Evolutionary conservation across 1,284 basidiomycete species (phyloP), one percentile per base, ranked within the genome.

Genomic region (Marasmius oreades): DNA sequence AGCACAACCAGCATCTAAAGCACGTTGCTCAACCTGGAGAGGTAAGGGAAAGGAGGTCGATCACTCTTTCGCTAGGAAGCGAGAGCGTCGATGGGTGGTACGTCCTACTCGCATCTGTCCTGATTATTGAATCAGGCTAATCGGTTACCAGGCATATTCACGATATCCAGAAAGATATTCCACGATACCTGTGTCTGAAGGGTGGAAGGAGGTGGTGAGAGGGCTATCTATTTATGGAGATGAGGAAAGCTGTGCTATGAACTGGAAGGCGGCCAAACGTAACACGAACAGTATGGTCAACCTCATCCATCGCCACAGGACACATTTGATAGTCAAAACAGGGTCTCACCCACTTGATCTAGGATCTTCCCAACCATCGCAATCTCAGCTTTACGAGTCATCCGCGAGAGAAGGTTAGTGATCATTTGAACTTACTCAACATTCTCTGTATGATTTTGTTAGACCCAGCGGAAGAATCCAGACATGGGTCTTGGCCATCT

Each of bases 41-140:
- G 24, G 24, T 14, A 50, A 50, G 10, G 20, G 33, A 31, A 18
- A 28, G 33, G 26, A 28, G 16, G 12, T 34, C 8, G 14, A 18
- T 12, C 42, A 53, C 31, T 16, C 52, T 44, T 31, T 45, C 33
- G 42, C 37, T 11, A 45, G 43, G 37, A 31, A 31, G 31, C 31
- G 52, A 20, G 52, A 44, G 26, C 39, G 23, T n/a, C 39, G 33
- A 34, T 53, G 52, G 52, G 31, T 31, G 31, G 52, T 53, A 28
- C 26, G 52, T 31, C 23, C 22, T 20, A 5, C 16, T 51, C 16
- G 12, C 5, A 22, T 1, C 10, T n/a, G 12, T 6, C 8, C 12
- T 37, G 14, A 12, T 22, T 6, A 7, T 12, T 22, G 22, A 6
- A 14, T 22, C 2, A 8, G 33, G 16, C 14, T 51, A 22, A 23